Evolutionary conservation across 495 filamentous ascomycete species (phyloP).

Genomic region (Chaetomidium leptoderma): DNA sequence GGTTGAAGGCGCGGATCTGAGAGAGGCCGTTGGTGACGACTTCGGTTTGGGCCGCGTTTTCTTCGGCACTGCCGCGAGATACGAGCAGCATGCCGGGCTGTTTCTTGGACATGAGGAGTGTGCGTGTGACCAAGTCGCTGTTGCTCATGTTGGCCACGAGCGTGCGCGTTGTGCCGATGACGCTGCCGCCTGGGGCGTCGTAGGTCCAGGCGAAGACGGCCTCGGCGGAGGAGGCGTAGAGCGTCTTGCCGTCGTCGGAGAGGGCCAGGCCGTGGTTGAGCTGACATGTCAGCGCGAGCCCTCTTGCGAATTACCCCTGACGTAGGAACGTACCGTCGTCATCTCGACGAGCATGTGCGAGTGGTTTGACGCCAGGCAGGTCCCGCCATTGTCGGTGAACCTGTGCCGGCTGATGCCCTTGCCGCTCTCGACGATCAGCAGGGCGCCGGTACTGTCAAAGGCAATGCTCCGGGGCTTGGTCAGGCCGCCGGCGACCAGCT

Average conservation of each 20-base stretch:
- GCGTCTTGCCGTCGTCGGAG: slow-evolving; percentile 52
- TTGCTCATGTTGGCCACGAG: slow-evolving; percentile 56
- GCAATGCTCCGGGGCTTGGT: slow-evolving; percentile 52
- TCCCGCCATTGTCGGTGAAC: slow-evolving; percentile 48
- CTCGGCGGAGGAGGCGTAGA: slow-evolving; percentile 57
- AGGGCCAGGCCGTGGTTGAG: slow-evolving; percentile 63
- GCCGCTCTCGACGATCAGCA: slow-evolving; percentile 54
- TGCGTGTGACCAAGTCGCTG: slow-evolving; percentile 57
- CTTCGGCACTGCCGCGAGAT: slow-evolving; percentile 53
- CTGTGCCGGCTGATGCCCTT: slow-evolving; percentile 49
- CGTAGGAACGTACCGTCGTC: slow-evolving; percentile 33
- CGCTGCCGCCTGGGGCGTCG: slow-evolving; percentile 40
- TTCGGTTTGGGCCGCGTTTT: slow-evolving; percentile 45
- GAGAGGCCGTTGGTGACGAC: slow-evolving; percentile 49
- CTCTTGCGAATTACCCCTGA: neutral
- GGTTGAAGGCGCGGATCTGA: slow-evolving; percentile 58
- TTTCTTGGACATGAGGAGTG: slow-evolving; percentile 48
- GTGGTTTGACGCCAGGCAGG: slow-evolving; percentile 44
- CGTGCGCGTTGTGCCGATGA: slow-evolving; percentile 37
- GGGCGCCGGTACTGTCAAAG: slow-evolving; percentile 53
- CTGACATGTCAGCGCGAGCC: slow-evolving; percentile 28
- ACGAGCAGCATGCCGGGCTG: slow-evolving; percentile 47
- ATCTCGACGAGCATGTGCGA: slow-evolving; percentile 37
- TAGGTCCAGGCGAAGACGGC: slow-evolving; percentile 57
- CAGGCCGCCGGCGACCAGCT: slow-evolving; percentile 52